phyloP scores from a whole-genome alignment of 768 basidiomycete genomes.

The Psilocybe subaeruginosa region DNA sequence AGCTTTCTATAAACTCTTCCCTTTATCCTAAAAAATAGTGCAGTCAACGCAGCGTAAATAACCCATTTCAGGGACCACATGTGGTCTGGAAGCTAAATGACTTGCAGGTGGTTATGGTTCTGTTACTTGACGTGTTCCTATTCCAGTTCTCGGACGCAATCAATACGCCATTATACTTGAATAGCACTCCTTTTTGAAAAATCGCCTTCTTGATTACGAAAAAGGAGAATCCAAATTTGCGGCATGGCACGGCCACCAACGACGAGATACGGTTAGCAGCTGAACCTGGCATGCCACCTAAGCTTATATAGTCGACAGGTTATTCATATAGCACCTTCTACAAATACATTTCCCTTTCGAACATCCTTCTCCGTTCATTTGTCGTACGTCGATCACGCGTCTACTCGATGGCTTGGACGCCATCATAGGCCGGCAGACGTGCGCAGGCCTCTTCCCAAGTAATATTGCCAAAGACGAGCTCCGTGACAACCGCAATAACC shows the following conservation, averaged over 20 bases:
- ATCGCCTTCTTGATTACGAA: not conserved
- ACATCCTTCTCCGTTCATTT: not conserved
- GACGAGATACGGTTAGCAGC: slow-evolving; percentile 3
- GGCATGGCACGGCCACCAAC: slow-evolving; percentile 11
- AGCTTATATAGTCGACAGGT: not conserved
- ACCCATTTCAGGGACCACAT: not conserved
- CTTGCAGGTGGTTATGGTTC: not conserved
- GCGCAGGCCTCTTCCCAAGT: slow-evolving; percentile 79
- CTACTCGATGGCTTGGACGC: slow-evolving; percentile 81
- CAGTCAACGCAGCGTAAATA: not conserved
- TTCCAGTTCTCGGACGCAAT: not conserved
- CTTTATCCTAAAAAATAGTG: slow-evolving; percentile 2
- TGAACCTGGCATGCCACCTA: not conserved
- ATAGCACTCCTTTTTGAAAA: not conserved
- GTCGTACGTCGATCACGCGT: not conserved
- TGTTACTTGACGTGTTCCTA: not conserved
- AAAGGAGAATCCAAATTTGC: slow-evolving; percentile 1
- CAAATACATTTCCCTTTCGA: not conserved
- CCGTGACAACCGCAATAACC: slow-evolving; percentile 79
- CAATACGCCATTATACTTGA: not conserved
- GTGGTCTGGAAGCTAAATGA: not conserved
- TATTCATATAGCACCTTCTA: not conserved
- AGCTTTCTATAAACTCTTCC: slow-evolving; percentile 1
- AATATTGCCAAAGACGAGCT: slow-evolving; percentile 74
- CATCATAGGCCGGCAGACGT: slow-evolving; percentile 79